Evolutionary conservation across 345 rosid genomes (phyloP).

Genomic region (Salix brachista): DNA sequence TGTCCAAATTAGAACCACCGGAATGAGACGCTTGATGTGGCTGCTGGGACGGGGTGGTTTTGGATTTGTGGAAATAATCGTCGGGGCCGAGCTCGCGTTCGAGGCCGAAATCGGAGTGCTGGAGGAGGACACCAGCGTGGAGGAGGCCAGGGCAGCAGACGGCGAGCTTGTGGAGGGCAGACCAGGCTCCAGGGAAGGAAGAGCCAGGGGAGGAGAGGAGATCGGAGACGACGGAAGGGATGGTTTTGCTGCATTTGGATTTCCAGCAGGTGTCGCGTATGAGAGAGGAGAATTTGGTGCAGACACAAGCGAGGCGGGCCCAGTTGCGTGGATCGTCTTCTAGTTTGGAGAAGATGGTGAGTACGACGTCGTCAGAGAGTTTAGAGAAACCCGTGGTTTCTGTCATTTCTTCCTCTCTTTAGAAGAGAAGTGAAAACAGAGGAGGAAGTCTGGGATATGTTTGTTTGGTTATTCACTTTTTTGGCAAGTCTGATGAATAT

Average conservation of each 20-base stretch:
- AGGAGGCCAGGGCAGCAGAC: constrained; percentile 89
- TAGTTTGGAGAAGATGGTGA: constrained; percentile 76
- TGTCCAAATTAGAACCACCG: constrained; percentile 11
- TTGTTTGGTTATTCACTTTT: too few species aligned
- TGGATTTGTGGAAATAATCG: constrained; percentile 25
- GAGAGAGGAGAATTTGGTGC: constrained; percentile 76
- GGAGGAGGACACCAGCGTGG: constrained; percentile 86
- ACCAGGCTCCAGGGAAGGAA: constrained; percentile 60
- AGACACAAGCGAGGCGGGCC: constrained; percentile 86
- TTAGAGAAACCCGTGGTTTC: constrained; percentile 40
- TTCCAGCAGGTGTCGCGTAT: constrained; percentile 66
- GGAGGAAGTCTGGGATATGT: neutral
- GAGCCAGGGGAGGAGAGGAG: constrained; percentile 35
- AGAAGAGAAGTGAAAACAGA: neutral
- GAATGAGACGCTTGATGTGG: constrained; percentile 8
- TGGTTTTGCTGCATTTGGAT: constrained; percentile 43
- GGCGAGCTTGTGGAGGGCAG: constrained; percentile 68
- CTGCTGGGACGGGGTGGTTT: neutral
- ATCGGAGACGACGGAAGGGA: constrained; percentile 70
- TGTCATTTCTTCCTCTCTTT: constrained; percentile 29
- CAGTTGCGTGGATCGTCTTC: constrained; percentile 79
- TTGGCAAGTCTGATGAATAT: too few species aligned
- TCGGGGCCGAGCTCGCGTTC: constrained; percentile 91
- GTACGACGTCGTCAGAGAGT: constrained; percentile 76
- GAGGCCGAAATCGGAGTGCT: constrained; percentile 89